Conservation (phyloP, 1,139 yeast genomes). For the Scheffersomyces segobiensis region DNA sequence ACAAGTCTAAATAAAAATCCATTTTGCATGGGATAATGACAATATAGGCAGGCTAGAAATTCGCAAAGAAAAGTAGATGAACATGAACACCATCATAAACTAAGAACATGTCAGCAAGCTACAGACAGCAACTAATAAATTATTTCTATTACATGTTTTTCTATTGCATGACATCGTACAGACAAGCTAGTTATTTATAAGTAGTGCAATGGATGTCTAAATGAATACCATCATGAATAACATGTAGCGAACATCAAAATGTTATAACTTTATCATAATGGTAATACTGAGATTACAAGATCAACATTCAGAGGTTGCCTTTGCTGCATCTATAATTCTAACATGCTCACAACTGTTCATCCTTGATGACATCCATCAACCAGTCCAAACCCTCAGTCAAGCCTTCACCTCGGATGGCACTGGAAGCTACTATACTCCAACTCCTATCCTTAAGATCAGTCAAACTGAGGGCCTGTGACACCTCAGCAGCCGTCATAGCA, state of each 20-base stretch:
- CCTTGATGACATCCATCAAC: slow-evolving; percentile 94
- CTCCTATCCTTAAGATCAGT: slow-evolving; percentile 92
- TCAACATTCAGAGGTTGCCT: background rate
- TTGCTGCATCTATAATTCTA: background rate
- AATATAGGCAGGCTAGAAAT: background rate
- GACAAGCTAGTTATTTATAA: background rate
- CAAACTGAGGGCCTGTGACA: slow-evolving; percentile 79
- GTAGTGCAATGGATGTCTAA: background rate
- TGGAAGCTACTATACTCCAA: slow-evolving; percentile 97
- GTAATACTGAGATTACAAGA: background rate
- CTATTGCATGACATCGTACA: background rate
- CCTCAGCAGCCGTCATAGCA: slow-evolving; percentile 93
- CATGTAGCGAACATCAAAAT: background rate
- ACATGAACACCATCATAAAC: no score
- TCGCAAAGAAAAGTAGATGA: background rate
- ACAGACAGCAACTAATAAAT: background rate
- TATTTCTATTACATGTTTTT: background rate
- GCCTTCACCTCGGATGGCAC: slow-evolving; percentile 96
- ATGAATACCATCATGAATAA: background rate
- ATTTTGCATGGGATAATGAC: background rate
- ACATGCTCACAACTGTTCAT: slow-evolving; percentile 63
- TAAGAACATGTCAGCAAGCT: background rate
- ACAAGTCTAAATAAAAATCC: background rate
- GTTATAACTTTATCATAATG: no score
- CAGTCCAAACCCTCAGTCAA: slow-evolving; percentile 95